Evolutionary conservation across 768 basidiomycete species (phyloP).

Genomic region (Chalciporus sphaerocephalus): DNA sequence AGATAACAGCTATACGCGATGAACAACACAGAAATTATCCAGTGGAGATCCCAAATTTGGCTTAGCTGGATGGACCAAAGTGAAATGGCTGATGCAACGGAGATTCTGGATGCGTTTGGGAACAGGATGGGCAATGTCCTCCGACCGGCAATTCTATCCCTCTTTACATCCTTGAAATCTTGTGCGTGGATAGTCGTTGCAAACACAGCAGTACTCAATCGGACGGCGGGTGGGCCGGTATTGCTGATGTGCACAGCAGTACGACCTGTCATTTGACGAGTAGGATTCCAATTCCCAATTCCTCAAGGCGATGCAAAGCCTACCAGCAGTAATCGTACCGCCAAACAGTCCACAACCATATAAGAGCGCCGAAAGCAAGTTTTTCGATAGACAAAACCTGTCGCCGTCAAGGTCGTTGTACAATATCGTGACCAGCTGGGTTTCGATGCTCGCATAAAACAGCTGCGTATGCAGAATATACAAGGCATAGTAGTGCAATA

Average conservation of each 20-base stretch:
- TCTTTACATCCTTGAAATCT: conserved; percentile 45
- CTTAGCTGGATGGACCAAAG: conserved; percentile 37
- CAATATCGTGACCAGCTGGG: conserved; percentile 30
- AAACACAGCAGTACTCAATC: conserved; percentile 37
- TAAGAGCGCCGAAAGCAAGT: conserved; percentile 37
- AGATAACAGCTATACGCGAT: conserved; percentile 31
- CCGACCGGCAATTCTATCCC: conserved; percentile 38
- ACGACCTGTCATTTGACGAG: conserved; percentile 12
- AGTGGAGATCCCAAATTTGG: conserved; percentile 34
- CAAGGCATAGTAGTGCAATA: conserved; percentile 32
- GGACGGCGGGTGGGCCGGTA: conserved; percentile 30
- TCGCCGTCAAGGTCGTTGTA: conserved; percentile 40
- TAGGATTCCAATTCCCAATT: neutral
- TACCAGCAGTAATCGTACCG: conserved; percentile 37
- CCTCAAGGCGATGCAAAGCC: neutral
- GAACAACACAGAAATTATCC: conserved; percentile 24
- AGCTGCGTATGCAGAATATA: conserved; percentile 31
- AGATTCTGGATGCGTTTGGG: conserved; percentile 35
- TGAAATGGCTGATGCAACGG: conserved; percentile 32
- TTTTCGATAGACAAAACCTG: conserved; percentile 37
- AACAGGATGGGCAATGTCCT: conserved; percentile 43
- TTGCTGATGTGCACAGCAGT: conserved; percentile 25
- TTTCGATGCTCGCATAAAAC: conserved; percentile 32
- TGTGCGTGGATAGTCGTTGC: conserved; percentile 47
- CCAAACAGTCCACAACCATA: conserved; percentile 38